Conservation (phyloP, 768 basidiomycete genomes). For the Glaciozyma antarctica region DNA sequence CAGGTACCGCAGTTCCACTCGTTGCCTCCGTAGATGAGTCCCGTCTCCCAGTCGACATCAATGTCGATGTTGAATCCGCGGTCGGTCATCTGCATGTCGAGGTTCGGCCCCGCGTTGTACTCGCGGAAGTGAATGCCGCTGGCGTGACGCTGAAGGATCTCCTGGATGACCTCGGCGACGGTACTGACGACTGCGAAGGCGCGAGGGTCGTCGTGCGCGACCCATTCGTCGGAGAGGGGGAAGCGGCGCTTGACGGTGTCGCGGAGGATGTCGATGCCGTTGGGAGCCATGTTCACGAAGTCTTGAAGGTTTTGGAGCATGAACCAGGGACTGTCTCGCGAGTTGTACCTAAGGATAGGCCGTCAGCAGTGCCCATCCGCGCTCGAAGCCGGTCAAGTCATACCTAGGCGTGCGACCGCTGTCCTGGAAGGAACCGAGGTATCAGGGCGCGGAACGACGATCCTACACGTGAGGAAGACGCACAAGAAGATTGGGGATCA, state of each 20-base stretch:
- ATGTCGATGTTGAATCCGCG: conserved; percentile 89
- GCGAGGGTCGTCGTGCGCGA: conserved; percentile 72
- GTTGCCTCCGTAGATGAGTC: conserved; percentile 80
- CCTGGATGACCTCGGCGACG: conserved; percentile 90
- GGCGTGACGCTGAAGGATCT: conserved; percentile 88
- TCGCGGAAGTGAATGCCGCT: conserved; percentile 88
- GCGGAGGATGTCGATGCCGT: conserved; percentile 67
- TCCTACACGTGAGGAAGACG: conserved; percentile 49
- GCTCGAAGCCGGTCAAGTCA: background rate
- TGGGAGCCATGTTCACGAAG: conserved; percentile 71
- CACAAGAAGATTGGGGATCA: conserved; percentile 92
- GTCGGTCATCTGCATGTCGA: conserved; percentile 95
- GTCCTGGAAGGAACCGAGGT: conserved; percentile 6
- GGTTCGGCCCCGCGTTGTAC: conserved; percentile 87
- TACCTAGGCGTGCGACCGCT: conserved; percentile 43
- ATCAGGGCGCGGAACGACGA: conserved; percentile 34
- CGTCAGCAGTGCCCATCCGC: conserved; percentile 39
- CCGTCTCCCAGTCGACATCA: conserved; percentile 90
- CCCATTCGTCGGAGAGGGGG: conserved; percentile 88
- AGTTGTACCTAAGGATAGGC: conserved; percentile 55
- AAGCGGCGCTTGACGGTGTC: conserved; percentile 86
- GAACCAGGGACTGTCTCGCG: conserved; percentile 98
- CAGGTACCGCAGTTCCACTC: conserved; percentile 80
- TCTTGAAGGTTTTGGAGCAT: conserved; percentile 98
- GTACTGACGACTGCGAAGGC: conserved; percentile 75